Evolutionary conservation across 1,139 yeast genomes (phyloP), one percentile per base, ranked within the genome.

Genomic region (Lodderomyces parapsilosis): DNA sequence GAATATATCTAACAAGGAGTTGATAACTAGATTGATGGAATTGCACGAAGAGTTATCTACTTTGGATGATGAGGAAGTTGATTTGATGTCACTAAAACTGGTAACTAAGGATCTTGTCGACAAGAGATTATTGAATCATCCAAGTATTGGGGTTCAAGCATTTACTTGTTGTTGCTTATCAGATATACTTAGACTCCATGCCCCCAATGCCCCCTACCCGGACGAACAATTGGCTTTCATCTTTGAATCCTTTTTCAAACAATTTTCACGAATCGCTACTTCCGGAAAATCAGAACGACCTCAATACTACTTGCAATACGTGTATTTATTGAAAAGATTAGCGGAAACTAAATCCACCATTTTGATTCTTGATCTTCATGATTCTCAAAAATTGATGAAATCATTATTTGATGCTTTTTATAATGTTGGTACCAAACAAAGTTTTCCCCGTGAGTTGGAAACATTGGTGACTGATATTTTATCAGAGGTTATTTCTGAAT

Each of bases 141-240:
- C 79, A 42, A 89, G 88, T 55, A 52, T 63, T 3, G 95, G 95
- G 3, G 82, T 90, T 3, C 86, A 83, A 51, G 82, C 91, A 0
- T 80, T 74, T 47, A 76, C 78, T 2, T 83, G 94, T 14, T 85
- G 96, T 56, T 82, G 94, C 49, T 53, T 90, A 9, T 76, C 91
- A 3, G 96, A 90, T 59, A 69, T 91, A 11, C 63, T 91, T 36
- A 73, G 96, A 47, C 63, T 90, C 9, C 84, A 75, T 58, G 97
- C 96, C 0, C 97, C 97, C 0, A 88, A 90, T 61, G 96, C 97
- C 4, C 97, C 98, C 6, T 90, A 77, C 61, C 80, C 87, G 1
- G 81, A 81, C 28, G 52, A 66, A 1, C 84, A 86, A 50, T 65
- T 90, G 25, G 68, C 81, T 1, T 80, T 74, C 23, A 71, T 84